Evolutionary conservation across 331 rosid genomes (phyloP).

Genomic region (Telfairia occidentalis): DNA sequence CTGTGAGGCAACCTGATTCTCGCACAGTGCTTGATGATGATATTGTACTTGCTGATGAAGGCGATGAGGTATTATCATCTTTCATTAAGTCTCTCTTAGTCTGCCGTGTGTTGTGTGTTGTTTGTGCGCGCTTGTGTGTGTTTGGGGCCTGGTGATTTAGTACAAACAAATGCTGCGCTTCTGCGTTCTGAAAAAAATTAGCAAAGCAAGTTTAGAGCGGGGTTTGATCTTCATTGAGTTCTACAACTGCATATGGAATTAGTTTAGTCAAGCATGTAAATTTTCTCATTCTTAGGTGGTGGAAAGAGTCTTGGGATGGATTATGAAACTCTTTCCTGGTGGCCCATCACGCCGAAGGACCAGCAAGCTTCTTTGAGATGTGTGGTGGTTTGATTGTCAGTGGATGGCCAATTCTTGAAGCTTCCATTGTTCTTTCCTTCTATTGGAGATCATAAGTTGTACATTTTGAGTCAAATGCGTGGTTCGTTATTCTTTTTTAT

Average conservation of each 20-base stretch:
- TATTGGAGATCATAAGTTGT: slow-evolving; percentile 1
- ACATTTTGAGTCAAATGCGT: neutral
- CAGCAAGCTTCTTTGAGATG: slow-evolving; percentile 68
- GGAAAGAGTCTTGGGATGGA: slow-evolving; percentile 97
- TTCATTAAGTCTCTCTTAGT: neutral
- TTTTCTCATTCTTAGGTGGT: slow-evolving; percentile 48
- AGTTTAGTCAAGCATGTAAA: neutral
- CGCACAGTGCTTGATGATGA: slow-evolving; percentile 35
- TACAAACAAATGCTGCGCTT: neutral
- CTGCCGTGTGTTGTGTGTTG: neutral
- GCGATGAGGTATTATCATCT: slow-evolving; percentile 66
- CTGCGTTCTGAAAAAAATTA: neutral
- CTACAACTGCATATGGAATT: neutral
- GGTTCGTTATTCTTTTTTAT: neutral
- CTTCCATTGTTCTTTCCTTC: neutral
- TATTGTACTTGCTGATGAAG: slow-evolving; percentile 77
- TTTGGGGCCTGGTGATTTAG: neutral
- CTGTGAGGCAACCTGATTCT: slow-evolving; percentile 43
- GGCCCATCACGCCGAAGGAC: slow-evolving; percentile 89
- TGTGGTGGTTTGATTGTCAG: slow-evolving; percentile 8
- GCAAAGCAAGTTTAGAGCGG: neutral
- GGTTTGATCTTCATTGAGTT: neutral
- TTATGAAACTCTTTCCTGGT: slow-evolving; percentile 91
- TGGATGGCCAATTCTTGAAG: neutral
- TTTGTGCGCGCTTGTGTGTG: neutral